phyloP scores from a whole-genome alignment of 805 yeast genomes.

The Barnettozyma wickerhamii region DNA sequence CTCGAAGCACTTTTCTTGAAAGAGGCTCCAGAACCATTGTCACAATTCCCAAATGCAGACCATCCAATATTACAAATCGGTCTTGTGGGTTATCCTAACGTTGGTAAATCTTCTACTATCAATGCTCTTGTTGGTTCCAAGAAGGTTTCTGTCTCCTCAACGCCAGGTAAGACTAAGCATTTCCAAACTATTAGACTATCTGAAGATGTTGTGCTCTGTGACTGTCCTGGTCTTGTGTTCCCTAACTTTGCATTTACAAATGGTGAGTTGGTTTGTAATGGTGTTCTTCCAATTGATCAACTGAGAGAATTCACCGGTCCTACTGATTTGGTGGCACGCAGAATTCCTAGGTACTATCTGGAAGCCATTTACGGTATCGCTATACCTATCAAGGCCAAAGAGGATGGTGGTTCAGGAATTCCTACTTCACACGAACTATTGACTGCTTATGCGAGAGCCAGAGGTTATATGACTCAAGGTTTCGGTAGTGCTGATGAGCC shows the following conservation, averaged over 20 bases:
- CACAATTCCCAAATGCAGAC: conserved; percentile 52
- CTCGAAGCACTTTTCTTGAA: conserved; percentile 73
- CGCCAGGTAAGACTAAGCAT: conserved; percentile 99
- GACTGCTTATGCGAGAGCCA: conserved; percentile 89
- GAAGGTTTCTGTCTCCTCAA: conserved; percentile 95
- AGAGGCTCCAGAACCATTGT: conserved; percentile 69
- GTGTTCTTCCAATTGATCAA: conserved; percentile 98
- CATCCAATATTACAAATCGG: conserved; percentile 80
- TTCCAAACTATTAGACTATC: conserved; percentile 92
- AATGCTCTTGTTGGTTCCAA: conserved; percentile 95
- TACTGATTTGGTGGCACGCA: conserved; percentile 72
- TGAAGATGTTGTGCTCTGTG: conserved; percentile 82
- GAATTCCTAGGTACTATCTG: conserved; percentile 82
- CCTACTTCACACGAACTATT: conserved; percentile 89
- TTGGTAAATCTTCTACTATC: conserved; percentile 95
- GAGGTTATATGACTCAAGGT: conserved; percentile 97
- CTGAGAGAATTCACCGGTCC: conserved; percentile 91
- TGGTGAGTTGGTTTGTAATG: conserved; percentile 95
- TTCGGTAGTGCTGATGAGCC: conserved; percentile 96
- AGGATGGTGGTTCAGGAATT: conserved; percentile 85
- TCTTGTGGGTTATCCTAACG: conserved; percentile 96
- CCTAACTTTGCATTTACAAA: conserved; percentile 96
- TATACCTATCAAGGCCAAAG: conserved; percentile 65
- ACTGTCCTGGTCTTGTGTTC: conserved; percentile 98
- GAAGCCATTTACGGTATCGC: conserved; percentile 95